Evolutionary conservation across 257 asterid genomes (phyloP).

Genomic region (Solanum stenotomum): DNA sequence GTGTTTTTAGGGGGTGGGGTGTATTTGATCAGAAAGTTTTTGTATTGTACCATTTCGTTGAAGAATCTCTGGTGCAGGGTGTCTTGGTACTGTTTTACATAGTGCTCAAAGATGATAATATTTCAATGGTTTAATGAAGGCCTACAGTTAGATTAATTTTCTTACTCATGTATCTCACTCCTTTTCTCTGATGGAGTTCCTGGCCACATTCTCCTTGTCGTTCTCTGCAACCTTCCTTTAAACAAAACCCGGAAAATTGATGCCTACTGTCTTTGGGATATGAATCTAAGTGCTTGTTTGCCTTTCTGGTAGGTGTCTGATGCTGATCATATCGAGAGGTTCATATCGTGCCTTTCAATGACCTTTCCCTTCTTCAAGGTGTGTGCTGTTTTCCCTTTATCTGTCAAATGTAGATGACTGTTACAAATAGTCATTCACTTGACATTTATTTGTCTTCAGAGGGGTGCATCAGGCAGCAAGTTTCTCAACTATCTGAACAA

Average conservation of each 20-base stretch:
- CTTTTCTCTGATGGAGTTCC: not conserved
- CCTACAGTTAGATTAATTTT: not conserved
- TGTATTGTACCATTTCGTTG: not conserved
- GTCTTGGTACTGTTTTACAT: not conserved
- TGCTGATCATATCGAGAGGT: constrained; percentile 73
- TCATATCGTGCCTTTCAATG: constrained; percentile 63
- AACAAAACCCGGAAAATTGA: not conserved
- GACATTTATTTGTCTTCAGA: constrained; percentile 35
- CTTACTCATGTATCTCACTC: not conserved
- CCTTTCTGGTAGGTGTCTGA: constrained; percentile 59
- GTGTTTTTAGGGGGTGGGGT: not conserved
- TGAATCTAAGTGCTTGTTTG: not conserved
- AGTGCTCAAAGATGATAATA: not conserved
- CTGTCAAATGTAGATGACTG: not conserved
- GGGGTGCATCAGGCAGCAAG: constrained; percentile 87
- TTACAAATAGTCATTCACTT: constrained; percentile 4
- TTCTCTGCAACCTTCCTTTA: not conserved
- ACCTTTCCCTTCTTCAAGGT: constrained; percentile 84
- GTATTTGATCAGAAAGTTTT: not conserved
- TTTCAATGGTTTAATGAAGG: not conserved
- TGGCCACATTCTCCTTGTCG: not conserved
- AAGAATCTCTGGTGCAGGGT: not conserved
- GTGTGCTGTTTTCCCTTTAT: not conserved
- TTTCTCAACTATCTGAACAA: constrained; percentile 69
- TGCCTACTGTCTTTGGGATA: not conserved